Percentiles rank a stretch among this genome's conserved stretches.
phyloP scores from a whole-genome alignment of 2,329 filamentous ascomycete genomes.

The Erysiphe pulchra region DNA sequence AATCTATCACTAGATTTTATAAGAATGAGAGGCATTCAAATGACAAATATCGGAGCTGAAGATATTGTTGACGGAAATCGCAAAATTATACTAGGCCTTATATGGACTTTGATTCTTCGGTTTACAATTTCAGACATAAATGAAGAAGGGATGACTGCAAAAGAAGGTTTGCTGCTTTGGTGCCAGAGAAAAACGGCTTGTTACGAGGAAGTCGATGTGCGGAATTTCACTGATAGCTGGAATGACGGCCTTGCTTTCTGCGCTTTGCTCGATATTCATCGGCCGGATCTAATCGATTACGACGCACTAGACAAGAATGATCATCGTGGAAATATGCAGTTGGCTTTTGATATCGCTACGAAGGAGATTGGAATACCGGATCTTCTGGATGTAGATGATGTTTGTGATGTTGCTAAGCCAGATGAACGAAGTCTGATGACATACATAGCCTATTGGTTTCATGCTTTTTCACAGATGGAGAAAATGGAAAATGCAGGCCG shows the following conservation, averaged over 20 bases:
- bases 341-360: constrained; percentile 87
- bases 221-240: constrained; percentile 90
- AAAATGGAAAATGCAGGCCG: constrained; percentile 92
- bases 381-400: constrained; percentile 88
- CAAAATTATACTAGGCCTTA: constrained; percentile 90
- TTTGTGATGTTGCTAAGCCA: constrained; percentile 85
- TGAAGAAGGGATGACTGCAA: constrained; percentile 89
- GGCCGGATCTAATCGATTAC: constrained; percentile 91
- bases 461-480: constrained; percentile 97
- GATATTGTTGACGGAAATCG: constrained; percentile 95
- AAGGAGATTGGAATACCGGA: constrained; percentile 95
- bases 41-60: constrained; percentile 96
- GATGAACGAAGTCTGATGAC: constrained; percentile 97
- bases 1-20: constrained; percentile 90
- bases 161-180: constrained; percentile 86
- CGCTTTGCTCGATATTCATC: constrained; percentile 84
- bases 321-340: constrained; percentile 88
- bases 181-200: constrained; percentile 97
- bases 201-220: constrained; percentile 88
- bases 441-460: constrained; percentile 99
- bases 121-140: constrained; percentile 99
- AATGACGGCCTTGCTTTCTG: constrained; percentile 95
- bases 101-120: constrained; percentile 92
- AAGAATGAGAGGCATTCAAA: constrained; percentile 70
- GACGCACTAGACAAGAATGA: constrained; percentile 84